Conservation (phyloP, 257 asterid genomes). For the Plantago elongata region DNA sequence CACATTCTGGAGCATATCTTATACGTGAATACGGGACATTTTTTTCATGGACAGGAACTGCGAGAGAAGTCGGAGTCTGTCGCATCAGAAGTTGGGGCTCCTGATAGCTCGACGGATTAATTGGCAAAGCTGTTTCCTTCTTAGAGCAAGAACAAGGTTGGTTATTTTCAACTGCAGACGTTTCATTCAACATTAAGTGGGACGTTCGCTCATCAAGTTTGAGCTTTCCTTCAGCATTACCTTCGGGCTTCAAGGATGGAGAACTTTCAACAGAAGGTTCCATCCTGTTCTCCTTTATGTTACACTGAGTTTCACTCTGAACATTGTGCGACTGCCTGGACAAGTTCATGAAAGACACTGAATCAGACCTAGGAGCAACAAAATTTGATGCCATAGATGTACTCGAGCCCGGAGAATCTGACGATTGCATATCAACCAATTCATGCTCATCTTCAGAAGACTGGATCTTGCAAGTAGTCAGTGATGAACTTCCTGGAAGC, state of each 20-base stretch:
- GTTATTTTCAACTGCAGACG: constrained; percentile 27
- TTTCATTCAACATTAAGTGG: constrained; percentile 23
- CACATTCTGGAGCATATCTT: constrained; percentile 19
- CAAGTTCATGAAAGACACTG: constrained; percentile 34
- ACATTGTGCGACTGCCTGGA: constrained; percentile 26
- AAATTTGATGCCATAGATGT: constrained; percentile 48
- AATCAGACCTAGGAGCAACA: constrained; percentile 44
- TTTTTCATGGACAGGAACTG: constrained; percentile 29
- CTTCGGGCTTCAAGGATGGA: constrained; percentile 23
- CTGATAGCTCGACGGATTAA: constrained; percentile 33
- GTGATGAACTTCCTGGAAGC: constrained; percentile 69
- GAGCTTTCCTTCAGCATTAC: constrained; percentile 23
- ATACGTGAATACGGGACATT: constrained; percentile 18
- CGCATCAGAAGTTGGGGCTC: constrained; percentile 45
- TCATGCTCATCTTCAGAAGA: constrained; percentile 71
- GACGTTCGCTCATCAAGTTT: constrained; percentile 26
- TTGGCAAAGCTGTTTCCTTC: constrained; percentile 44
- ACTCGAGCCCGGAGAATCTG: constrained; percentile 72
- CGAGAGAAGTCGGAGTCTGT: constrained; percentile 28
- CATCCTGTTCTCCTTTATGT: constrained; percentile 24
- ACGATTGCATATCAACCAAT: constrained; percentile 52
- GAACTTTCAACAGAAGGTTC: constrained; percentile 31
- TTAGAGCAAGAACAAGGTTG: constrained; percentile 66
- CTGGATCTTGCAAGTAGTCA: constrained; percentile 63
- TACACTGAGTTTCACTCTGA: constrained; percentile 30